Evolutionary conservation across 164 flowering plant genomes (phyloP), one percentile per base, ranked within the genome.

Genomic region (Chimonanthus praecox): DNA sequence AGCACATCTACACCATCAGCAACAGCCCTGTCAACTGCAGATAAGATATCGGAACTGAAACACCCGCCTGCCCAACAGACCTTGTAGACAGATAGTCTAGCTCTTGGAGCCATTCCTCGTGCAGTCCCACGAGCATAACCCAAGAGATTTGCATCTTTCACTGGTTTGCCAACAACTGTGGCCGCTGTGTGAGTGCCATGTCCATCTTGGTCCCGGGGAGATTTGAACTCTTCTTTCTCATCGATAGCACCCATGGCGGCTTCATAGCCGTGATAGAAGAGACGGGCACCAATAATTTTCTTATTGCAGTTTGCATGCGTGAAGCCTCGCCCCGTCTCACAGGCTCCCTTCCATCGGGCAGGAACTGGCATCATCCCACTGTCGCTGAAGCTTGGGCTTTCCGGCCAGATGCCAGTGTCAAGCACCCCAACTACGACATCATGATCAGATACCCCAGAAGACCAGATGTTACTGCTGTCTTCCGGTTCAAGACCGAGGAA

Each of bases 141-240:
- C 1, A 88, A 74, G 8, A 92, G 88, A 69, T 82, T 92, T 3
- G 98, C 98, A 2, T 87, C 88, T 13, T 43, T 79, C 5, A 91
- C 97, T 0, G 89, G 89, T 9, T 85, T 67, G 2, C 98, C 98
- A 0, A 93, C 96, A 11, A 84, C 98, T 0, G 98, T 95, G 2
- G 88, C 87, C 1, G 99, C 94, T 0, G 98, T 95, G 78, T 92
- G 99, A 2, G 97, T 90, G 3, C 99, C 99, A 68, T 95, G 99
- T 10, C 98, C 99, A 20, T 92, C 97, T 72, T 88, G 91, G 75
- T 95, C 99, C 70, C 96, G 75, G 0, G 97, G 89, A 0, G 97
- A 92, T 61, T 85, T 87, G 73, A 79, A 89, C 87, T 94, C 98
- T 0, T 58, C 82, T 69, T 80, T 78, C 66, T 85, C 95, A 60